These are phyloP conservation scores for Cystobasidium pallidum DNA, from an alignment of 1,284 basidiomycete genomes.

Conservation along the genomic window DNA sequence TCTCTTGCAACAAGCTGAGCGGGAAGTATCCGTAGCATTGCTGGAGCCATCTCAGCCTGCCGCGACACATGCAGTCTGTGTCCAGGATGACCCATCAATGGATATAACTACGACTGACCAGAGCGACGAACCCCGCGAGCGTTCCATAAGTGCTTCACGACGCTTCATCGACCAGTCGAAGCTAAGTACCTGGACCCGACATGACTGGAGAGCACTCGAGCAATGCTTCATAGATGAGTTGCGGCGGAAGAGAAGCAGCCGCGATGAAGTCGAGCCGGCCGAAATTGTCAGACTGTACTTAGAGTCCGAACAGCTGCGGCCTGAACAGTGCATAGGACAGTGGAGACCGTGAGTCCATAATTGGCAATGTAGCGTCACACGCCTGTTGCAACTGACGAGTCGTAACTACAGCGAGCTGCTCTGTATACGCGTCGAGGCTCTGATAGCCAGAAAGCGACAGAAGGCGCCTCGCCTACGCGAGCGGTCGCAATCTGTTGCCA, in stretches of 20 bases:
- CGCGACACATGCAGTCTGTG: not conserved
- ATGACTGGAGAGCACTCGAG: slow-evolving; percentile 40
- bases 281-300: slow-evolving; percentile 39
- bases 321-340: slow-evolving; percentile 25
- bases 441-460: slow-evolving; percentile 47
- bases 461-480: slow-evolving; percentile 24
- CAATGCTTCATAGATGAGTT: slow-evolving; percentile 44
- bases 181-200: slow-evolving; percentile 25
- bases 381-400: too few relatives aligned
- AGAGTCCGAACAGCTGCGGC: slow-evolving; percentile 24
- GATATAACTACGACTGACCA: not conserved
- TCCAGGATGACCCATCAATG: not conserved
- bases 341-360: slow-evolving; percentile 34
- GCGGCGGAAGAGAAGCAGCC: slow-evolving; percentile 10
- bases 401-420: slow-evolving; percentile 47
- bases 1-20: slow-evolving; percentile 30
- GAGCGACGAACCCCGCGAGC: not conserved
- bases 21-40: slow-evolving; percentile 16
- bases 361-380: too few relatives aligned
- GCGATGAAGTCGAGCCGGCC: slow-evolving; percentile 11
- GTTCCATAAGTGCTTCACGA: slow-evolving; percentile 21
- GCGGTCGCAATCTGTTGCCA: slow-evolving; percentile 28
- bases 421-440: slow-evolving; percentile 47
- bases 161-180: slow-evolving; percentile 18
- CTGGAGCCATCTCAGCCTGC: not conserved